Evolutionary conservation across 306 rosid genomes (phyloP), one percentile per base, ranked within the genome.

Genomic region (Myrica gale): DNA sequence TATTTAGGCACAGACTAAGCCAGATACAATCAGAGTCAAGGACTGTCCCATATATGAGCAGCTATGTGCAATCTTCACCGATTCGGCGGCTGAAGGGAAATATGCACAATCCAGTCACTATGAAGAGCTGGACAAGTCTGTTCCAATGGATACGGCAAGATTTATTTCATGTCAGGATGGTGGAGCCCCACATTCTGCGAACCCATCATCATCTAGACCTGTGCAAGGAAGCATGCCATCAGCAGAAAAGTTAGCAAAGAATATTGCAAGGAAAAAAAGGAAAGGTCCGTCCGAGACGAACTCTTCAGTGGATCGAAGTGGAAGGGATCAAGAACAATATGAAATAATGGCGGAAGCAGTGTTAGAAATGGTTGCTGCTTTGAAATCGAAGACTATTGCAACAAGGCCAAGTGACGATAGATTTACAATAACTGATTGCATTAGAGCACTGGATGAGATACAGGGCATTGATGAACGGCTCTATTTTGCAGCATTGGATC

Each of bases 31-130:
- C 71, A 93, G 85, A 80, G 92, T 78, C 63, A 89, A 87, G 83
- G 97, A 88, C 67, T 89, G 92, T 71, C 93, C 96, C 46, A 89
- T 93, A 85, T 89, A 93, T 68, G 96, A 91, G 85, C 98, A 89
- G 77, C 88, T 93, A 52, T 84, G 96, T 80, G 65, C 88, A 54
- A 91, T 93, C 58, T 91, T 93, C 87, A 84, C 83, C 4, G 96
- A 93, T 73, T 75, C 97, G 21, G 88, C 87, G 1, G 93, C 91
- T 0, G 93, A 89, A 78, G 91, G 95, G 77, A 88, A 87, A 78
- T 91, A 91, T 52, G 98, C 93, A 20, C 93, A 89, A 76, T 91
- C 97, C 79, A 93, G 98, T 81, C 98, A 88, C 76, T 89, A 89
- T 6, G 92, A 83, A 76, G 89, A 85, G 80, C 72, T 85, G 76